A percentile compares a stretch with the other conserved stretches of the same genome.
Conservation (phyloP, 2,329 filamentous ascomycete species). For the Alternaria metachromatica region DNA sequence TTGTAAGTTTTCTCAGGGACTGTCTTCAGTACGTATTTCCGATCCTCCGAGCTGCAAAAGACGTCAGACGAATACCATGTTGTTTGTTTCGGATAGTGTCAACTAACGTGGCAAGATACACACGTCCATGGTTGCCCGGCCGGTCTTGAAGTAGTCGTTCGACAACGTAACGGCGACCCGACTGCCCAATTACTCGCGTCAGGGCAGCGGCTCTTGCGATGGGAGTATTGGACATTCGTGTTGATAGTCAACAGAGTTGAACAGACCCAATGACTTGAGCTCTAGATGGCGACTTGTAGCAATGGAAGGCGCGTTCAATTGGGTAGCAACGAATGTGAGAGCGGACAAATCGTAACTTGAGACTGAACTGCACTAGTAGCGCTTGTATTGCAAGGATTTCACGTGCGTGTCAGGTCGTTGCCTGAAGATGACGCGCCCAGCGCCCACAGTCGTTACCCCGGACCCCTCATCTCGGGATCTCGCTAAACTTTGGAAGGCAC, state of each 20-base stretch:
- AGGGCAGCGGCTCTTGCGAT: conserved; percentile 5
- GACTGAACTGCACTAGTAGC: neutral
- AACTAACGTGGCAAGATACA: conserved; percentile 6
- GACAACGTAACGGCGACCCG: conserved; percentile 19
- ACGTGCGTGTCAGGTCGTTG: neutral
- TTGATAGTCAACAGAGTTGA: neutral
- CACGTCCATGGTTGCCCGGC: conserved; percentile 2
- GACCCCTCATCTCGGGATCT: neutral
- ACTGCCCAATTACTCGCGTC: conserved; percentile 14
- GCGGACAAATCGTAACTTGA: neutral
- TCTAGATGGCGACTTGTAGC: neutral
- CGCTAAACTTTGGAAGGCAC: neutral
- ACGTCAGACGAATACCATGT: neutral
- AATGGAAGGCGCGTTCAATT: neutral
- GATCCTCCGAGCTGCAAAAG: neutral
- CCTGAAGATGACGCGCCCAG: neutral
- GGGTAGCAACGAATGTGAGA: neutral
- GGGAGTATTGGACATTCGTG: neutral
- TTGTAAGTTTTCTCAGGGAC: conserved; percentile 11
- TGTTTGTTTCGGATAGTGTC: neutral
- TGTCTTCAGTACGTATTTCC: conserved; percentile 5
- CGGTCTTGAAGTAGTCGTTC: conserved; percentile 5
- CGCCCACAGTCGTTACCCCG: neutral
- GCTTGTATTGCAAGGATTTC: neutral
- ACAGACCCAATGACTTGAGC: neutral